Base-by-base conservation (phyloP, 2,329 filamentous ascomycete genomes). In the Thermomyces lanuginosus region DNA sequence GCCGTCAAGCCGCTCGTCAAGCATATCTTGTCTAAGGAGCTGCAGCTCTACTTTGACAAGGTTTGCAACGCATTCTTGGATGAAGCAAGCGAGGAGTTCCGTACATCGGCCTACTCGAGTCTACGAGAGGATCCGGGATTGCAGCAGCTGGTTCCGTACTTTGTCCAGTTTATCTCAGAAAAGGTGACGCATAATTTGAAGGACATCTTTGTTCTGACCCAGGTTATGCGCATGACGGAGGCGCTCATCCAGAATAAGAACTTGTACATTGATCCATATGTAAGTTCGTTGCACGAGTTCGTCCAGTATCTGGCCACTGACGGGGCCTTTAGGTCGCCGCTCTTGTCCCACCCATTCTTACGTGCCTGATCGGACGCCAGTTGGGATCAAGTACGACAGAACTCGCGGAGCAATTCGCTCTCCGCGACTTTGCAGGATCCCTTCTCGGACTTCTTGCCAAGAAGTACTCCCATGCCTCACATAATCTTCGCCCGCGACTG, bases 11-110 rank as follows among this genome's bases (percentile, higher is more conserved):
- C 89, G 2, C 66, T 84, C 8, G 84, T 98, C 37, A 95, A 95
- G 56, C 89, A 98, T 48, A 78, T 93, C 25, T 69, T 98, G 22
- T 92, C 82, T 38, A 92, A 92, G 55, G 89, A 98, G 56, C 71
- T 95, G 12, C 83, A 92, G 36, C 70, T 95, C 17, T 93, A 93
- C 60, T 98, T 95, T 47, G 83, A 93, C 48, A 92, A 92, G 53
- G 82, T 95, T 32, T 84, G 83, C 50, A 69, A 69, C 26, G 86
- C 89, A 7, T 69, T 98, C 24, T 66, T 93, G 33, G 82, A 95
- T 51, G 81, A 91, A 39, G 75, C 73, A 27, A 81, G 80, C 8
- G 83, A 92, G 36, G 78, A 91, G 36, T 74, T 92, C 46, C 76
- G 86, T 28, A 72, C 77, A 26, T 83, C 89, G 0, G 89, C 82